These are phyloP conservation scores for Phialophora tarda DNA, from an alignment of 2,329 filamentous ascomycete species.

Conservation along the genomic window DNA sequence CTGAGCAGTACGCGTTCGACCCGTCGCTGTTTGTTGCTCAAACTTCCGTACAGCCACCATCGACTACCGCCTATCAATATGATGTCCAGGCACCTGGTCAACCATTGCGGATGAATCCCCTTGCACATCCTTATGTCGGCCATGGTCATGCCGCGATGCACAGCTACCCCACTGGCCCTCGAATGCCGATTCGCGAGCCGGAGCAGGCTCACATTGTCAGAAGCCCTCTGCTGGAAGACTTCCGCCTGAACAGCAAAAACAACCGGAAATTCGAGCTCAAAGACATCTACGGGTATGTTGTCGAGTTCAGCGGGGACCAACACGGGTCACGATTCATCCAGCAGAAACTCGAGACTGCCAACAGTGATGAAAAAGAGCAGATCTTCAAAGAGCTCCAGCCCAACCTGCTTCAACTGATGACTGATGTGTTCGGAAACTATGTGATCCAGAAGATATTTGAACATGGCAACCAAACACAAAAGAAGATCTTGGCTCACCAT, in stretches of 20 bases:
- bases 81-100: conserved; percentile 44
- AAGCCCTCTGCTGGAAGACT: conserved; percentile 78
- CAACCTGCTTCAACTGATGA: conserved; percentile 88
- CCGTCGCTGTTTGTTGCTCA: conserved; percentile 25
- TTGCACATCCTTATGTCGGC: conserved; percentile 48
- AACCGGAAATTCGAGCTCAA: conserved; percentile 81
- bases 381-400: conserved; percentile 86
- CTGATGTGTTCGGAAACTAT: conserved; percentile 96
- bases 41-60: conserved; percentile 41
- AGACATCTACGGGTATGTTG: conserved; percentile 85
- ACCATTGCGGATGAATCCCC: conserved; percentile 43
- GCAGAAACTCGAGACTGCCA: conserved; percentile 85
- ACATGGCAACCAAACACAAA: conserved; percentile 91
- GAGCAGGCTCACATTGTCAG: conserved; percentile 47
- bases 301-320: conserved; percentile 95
- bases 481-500: conserved; percentile 79
- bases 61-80: conserved; percentile 43
- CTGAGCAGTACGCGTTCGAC: conserved; percentile 44
- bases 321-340: conserved; percentile 96
- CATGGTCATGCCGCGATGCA: conserved; percentile 34
- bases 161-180: conserved; percentile 18
- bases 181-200: conserved; percentile 23
- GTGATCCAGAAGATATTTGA: conserved; percentile 98
- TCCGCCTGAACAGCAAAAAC: conserved; percentile 73
- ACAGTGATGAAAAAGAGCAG: conserved; percentile 92